phyloP scores from a whole-genome alignment of 805 yeast genomes.

The Komagataella pastoris region DNA sequence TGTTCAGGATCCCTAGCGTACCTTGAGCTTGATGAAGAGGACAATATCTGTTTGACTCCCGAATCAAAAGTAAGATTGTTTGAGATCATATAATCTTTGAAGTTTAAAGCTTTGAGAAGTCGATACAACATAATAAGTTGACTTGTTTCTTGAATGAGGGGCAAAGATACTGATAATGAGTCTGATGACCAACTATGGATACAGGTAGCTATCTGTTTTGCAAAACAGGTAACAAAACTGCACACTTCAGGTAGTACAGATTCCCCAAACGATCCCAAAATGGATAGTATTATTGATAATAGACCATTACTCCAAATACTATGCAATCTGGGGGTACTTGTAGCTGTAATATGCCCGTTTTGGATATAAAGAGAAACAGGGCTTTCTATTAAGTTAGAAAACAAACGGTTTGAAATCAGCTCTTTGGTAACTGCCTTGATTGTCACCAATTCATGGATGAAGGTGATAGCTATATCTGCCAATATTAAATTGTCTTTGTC shows the following conservation, averaged over 20 bases:
- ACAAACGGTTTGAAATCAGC: conserved; percentile 49
- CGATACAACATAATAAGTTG: conserved; percentile 57
- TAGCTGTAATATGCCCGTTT: conserved; percentile 39
- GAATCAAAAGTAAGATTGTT: conserved; percentile 1
- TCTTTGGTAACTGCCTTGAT: conserved; percentile 53
- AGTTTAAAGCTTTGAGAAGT: conserved; percentile 38
- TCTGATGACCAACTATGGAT: conserved; percentile 58
- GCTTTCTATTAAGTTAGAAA: conserved; percentile 58
- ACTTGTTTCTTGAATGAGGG: conserved; percentile 46
- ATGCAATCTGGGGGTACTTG: conserved; percentile 48
- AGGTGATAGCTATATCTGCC: conserved; percentile 60
- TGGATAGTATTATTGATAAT: conserved; percentile 47
- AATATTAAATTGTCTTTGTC: conserved; percentile 44
- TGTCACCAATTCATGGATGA: conserved; percentile 53
- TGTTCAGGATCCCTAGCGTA: neutral
- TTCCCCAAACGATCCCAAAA: conserved; percentile 51
- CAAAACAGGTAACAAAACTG: conserved; percentile 47
- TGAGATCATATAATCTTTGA: conserved; percentile 27
- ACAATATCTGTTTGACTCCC: neutral
- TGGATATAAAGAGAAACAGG: conserved; percentile 57
- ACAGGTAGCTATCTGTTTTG: conserved; percentile 51
- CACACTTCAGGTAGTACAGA: conserved; percentile 52
- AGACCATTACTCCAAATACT: conserved; percentile 81
- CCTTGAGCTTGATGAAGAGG: neutral
- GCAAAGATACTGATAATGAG: conserved; percentile 31